Percentiles rank a stretch among this genome's conserved stretches.
These are phyloP conservation scores for Heimioporus retisporus DNA, from an alignment of 1,284 basidiomycete genomes.

Conservation along the genomic window DNA sequence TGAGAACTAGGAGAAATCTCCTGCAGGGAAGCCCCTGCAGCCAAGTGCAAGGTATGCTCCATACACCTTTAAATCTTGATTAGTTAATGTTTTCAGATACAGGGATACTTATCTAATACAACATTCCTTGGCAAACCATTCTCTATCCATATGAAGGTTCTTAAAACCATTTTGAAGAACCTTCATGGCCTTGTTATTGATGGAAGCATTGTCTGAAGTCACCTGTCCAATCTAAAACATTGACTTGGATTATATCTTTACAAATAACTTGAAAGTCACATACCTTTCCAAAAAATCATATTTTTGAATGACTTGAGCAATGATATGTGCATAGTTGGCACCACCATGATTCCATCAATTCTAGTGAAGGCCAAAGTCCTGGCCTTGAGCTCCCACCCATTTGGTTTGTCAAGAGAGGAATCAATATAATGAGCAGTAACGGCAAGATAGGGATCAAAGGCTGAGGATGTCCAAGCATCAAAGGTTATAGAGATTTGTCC, in stretches of 20 bases:
- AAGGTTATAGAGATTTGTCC: conserved; percentile 1
- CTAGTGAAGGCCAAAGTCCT: neutral
- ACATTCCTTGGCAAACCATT: neutral
- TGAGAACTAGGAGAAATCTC: neutral
- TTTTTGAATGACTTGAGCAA: neutral
- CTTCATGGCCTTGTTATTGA: conserved; percentile 5
- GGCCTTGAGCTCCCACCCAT: conserved; percentile 2
- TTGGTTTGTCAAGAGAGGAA: neutral
- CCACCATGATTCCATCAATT: conserved; percentile 4
- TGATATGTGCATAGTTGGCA: conserved; percentile 1
- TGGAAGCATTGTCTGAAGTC: conserved; percentile 4
- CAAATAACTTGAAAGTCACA: neutral
- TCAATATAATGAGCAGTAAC: conserved; percentile 8
- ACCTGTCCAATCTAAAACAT: neutral
- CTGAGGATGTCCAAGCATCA: conserved; percentile 1
- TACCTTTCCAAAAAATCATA: neutral
- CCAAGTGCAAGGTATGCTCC: neutral
- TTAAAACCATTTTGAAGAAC: neutral
- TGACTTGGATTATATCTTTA: neutral
- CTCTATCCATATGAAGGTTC: neutral
- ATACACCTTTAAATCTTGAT: neutral
- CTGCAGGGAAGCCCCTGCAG: neutral
- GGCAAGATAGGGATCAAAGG: neutral
- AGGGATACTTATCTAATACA: neutral
- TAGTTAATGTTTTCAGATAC: neutral